A percentile compares a stretch with the other conserved stretches of the same genome.
phyloP scores from a whole-genome alignment of 495 filamentous ascomycete genomes.

The Terfezia claveryi region DNA sequence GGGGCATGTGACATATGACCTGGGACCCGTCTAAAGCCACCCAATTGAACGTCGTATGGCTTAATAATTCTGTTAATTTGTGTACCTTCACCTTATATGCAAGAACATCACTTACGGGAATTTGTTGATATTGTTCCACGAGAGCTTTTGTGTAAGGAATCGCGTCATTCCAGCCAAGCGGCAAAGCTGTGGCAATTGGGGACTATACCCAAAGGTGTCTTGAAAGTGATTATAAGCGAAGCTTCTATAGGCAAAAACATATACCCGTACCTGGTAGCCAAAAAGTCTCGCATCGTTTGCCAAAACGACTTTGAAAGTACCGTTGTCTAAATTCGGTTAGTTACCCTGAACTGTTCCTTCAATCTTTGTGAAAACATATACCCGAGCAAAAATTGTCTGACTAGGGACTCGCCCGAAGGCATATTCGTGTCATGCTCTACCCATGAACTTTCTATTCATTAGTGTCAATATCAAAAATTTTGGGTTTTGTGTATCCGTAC shows the following conservation, averaged over 20 bases:
- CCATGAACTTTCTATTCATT: conserved; percentile 37
- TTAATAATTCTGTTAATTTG: background rate
- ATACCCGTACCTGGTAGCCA: conserved; percentile 49
- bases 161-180: conserved; percentile 80
- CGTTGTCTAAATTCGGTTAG: conserved; percentile 48
- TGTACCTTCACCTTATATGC: background rate
- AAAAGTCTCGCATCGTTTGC: conserved; percentile 70
- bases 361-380: background rate
- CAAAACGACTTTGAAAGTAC: conserved; percentile 85
- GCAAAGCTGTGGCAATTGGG: conserved; percentile 81
- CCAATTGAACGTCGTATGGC: conserved; percentile 94
- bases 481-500: background rate
- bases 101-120: conserved; percentile 34
- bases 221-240: background rate
- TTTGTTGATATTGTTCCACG: conserved; percentile 96
- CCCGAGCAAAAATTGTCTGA: conserved; percentile 60
- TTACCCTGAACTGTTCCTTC: background rate
- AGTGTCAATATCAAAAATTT: too few relatives aligned
- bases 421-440: conserved; percentile 97
- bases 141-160: conserved; percentile 93
- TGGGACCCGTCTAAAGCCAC: conserved; percentile 85
- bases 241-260: background rate
- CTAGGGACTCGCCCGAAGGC: conserved; percentile 81
- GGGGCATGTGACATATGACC: conserved; percentile 92
- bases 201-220: conserved; percentile 93